Evolutionary conservation across 768 basidiomycete genomes (phyloP), one percentile per base, ranked within the genome.

Genomic region (Hemileccinum impolitum): DNA sequence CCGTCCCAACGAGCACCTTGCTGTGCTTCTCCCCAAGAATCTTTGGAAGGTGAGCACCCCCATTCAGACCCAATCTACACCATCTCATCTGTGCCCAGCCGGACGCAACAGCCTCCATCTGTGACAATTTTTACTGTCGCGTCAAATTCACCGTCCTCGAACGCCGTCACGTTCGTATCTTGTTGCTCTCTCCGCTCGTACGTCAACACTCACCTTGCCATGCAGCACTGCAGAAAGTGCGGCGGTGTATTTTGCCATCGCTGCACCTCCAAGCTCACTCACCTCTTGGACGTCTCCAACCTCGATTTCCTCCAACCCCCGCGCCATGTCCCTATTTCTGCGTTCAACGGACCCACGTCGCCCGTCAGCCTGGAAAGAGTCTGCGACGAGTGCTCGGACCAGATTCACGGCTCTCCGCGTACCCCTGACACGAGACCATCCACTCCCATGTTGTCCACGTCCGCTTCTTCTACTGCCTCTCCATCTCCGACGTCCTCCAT

Each of bases 201-300:
- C 15, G 3, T 19, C 42, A 25, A 18, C 50, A 39, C 59, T 67
- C 53, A 59, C 58, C 48, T 60, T 49, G 53, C 47, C 43, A 52
- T 47, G 6, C 61, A 87, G 84, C 89, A 91, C 52, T 91, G 89
- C 67, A 79, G 89, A 64, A 90, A 90, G 63, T 90, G 89, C 56
- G 89, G 89, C 43, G 87, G 86, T 53, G 71, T 90, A 26, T 90
- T 82, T 64, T 91, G 89, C 68, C 65, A 66, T 41, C 65, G 75
- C 6, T 90, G 89, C 63, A 77, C 82, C 1, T 69, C 76, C 6
- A 77, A 77, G 47, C 61, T 72, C 6, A 88, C 84, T 0, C 70
- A 77, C 12, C 79, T 90, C 4, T 76, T 90, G 46, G 89, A 90
- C 61, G 78, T 85, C n/a, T 78, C 86, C 9, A 75, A 75, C 46